Conservation (phyloP, 2,329 filamentous ascomycete species). For the Lachnellula willkommii region DNA sequence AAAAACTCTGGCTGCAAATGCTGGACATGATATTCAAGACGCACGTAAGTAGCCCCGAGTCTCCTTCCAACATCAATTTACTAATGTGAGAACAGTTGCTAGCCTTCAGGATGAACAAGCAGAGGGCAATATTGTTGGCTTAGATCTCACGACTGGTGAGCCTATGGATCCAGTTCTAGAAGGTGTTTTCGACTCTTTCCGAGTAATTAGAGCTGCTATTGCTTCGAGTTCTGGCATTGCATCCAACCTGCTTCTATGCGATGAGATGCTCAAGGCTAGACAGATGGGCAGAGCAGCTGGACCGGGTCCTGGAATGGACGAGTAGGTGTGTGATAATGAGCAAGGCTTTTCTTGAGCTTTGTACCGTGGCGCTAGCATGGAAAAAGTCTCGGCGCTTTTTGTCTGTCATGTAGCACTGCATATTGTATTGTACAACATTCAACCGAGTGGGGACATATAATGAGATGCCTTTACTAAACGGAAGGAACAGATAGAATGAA, state of each 20-base stretch:
- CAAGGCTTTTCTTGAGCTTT: neutral
- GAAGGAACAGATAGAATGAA: neutral
- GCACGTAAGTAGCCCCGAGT: constrained; percentile 58
- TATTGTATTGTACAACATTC: constrained; percentile 3
- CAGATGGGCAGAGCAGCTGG: constrained; percentile 75
- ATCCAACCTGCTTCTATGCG: constrained; percentile 88
- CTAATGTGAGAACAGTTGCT: constrained; percentile 55
- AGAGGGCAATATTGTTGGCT: constrained; percentile 78
- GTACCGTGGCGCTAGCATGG: neutral
- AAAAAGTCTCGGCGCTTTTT: neutral
- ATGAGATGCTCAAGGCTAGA: constrained; percentile 94
- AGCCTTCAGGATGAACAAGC: constrained; percentile 77
- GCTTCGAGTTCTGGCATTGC: constrained; percentile 93
- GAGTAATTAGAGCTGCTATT: constrained; percentile 87
- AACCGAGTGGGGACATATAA: neutral
- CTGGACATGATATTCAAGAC: constrained; percentile 95
- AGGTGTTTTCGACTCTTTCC: constrained; percentile 94
- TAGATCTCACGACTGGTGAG: constrained; percentile 81
- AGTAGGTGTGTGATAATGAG: constrained; percentile 19
- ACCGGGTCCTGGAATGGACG: constrained; percentile 61
- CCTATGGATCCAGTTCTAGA: constrained; percentile 92
- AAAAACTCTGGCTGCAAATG: constrained; percentile 94
- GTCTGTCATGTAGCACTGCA: constrained; percentile 1
- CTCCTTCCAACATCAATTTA: neutral
- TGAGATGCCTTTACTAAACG: neutral